Conservation (phyloP, 352 stramenopile genomes). For the Globisporangium spinosum region DNA sequence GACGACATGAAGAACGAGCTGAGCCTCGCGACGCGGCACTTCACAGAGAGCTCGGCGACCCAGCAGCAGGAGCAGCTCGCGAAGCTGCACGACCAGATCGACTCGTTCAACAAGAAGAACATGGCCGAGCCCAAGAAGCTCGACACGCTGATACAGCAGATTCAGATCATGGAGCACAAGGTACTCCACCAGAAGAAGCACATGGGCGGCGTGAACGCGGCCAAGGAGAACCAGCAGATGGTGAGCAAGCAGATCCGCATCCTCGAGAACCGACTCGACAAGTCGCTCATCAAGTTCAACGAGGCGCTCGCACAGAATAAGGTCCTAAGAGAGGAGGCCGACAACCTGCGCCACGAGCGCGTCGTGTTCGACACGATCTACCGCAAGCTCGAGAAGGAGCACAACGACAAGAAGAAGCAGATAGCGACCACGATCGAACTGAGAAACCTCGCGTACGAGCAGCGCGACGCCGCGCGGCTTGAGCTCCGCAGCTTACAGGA, state of each 20-base stretch:
- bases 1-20: conserved; percentile 89
- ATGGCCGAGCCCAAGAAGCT: conserved; percentile 79
- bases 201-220: conserved; percentile 95
- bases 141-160: conserved; percentile 86
- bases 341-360: conserved; percentile 91
- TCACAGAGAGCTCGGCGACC: conserved; percentile 77
- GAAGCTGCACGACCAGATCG: conserved; percentile 85
- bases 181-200: conserved; percentile 90
- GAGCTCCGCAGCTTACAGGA: conserved; percentile 92
- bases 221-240: conserved; percentile 94
- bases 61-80: conserved; percentile 82
- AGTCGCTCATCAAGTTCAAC: conserved; percentile 97
- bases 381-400: conserved; percentile 86
- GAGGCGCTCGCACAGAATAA: conserved; percentile 93
- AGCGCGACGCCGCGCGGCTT: conserved; percentile 91
- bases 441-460: conserved; percentile 93
- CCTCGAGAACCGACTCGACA: conserved; percentile 96
- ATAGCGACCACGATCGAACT: conserved; percentile 95
- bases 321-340: conserved; percentile 89
- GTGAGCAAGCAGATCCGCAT: conserved; percentile 96
- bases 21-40: conserved; percentile 83
- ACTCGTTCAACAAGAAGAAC: conserved; percentile 87
- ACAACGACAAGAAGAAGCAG: conserved; percentile 93
- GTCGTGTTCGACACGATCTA: conserved; percentile 96
- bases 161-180: conserved; percentile 83